These are phyloP conservation scores for Trichosporon coremiiforme DNA, from an alignment of 1,284 basidiomycete genomes.

Conservation along the genomic window DNA sequence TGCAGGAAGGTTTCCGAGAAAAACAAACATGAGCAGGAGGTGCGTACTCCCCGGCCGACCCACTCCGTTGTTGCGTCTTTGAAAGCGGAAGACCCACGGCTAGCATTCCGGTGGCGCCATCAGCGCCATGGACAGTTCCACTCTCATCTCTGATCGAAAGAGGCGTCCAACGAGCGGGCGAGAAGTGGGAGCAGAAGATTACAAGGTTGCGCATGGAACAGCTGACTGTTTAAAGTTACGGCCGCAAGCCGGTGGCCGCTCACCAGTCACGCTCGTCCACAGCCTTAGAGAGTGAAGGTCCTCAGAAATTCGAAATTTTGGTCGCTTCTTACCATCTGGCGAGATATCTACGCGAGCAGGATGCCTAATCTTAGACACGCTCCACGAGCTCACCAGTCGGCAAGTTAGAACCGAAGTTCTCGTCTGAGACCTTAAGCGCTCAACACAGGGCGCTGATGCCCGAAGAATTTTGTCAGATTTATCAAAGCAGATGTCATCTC, in stretches of 20 bases:
- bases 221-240: neutral
- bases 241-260: neutral
- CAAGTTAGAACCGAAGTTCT: neutral
- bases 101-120: neutral
- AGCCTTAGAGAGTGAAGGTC: neutral
- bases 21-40: neutral
- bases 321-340: neutral
- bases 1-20: neutral
- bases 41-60: constrained; percentile 3
- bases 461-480: neutral
- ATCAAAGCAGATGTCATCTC: neutral
- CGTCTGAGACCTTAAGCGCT: neutral
- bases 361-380: neutral
- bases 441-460: neutral
- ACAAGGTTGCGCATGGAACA: neutral
- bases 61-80: neutral
- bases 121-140: neutral
- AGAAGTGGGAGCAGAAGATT: neutral
- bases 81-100: neutral
- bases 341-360: neutral
- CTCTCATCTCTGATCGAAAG: neutral
- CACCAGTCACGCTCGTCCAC: neutral
- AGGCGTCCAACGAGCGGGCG: too few relatives aligned
- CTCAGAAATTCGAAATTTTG: neutral
- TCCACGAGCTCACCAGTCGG: neutral